A percentile compares a stretch with the other conserved stretches of the same genome.
Conservation (phyloP, 768 basidiomycete genomes). For the Podaxis sp. region DNA sequence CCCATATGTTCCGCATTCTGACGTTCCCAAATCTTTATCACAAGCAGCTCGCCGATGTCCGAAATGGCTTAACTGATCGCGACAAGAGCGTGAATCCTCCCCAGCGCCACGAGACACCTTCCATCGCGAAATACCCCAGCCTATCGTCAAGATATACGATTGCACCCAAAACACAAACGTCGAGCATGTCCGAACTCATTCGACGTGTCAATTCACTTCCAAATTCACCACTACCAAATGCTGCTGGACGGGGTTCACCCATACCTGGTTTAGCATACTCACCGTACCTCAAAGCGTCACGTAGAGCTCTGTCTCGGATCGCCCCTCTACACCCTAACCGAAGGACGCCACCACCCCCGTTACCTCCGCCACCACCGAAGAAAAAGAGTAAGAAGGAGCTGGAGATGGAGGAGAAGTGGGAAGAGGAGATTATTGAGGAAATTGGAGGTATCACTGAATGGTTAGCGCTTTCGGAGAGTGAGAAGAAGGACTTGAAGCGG, state of each 20-base stretch:
- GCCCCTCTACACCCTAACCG: conserved; percentile 77
- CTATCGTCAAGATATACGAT: conserved; percentile 39
- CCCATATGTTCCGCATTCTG: neutral
- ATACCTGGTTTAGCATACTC: conserved; percentile 46
- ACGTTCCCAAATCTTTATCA: neutral
- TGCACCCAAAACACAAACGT: conserved; percentile 48
- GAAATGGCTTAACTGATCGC: neutral
- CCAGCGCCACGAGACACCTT: conserved; percentile 10
- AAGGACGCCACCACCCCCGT: conserved; percentile 70
- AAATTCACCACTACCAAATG: conserved; percentile 52
- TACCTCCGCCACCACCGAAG: conserved; percentile 65
- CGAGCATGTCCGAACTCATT: conserved; percentile 77
- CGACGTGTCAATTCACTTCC: conserved; percentile 68
- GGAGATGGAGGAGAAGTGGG: conserved; percentile 75
- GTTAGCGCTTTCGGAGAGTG: conserved; percentile 46
- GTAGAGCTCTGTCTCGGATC: conserved; percentile 61
- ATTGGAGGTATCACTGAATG: conserved; percentile 67
- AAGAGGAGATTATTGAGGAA: conserved; percentile 74
- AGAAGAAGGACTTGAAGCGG: conserved; percentile 53
- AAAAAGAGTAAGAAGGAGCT: conserved; percentile 83
- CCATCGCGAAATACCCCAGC: conserved; percentile 17
- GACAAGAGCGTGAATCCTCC: conserved; percentile 13
- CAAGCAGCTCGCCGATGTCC: neutral
- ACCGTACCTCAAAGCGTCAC: conserved; percentile 65
- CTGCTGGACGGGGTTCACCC: conserved; percentile 6